Evolutionary conservation across 1,139 yeast genomes (phyloP), one percentile per base, ranked within the genome.

Genomic region (Yamadazyma aaseri): DNA sequence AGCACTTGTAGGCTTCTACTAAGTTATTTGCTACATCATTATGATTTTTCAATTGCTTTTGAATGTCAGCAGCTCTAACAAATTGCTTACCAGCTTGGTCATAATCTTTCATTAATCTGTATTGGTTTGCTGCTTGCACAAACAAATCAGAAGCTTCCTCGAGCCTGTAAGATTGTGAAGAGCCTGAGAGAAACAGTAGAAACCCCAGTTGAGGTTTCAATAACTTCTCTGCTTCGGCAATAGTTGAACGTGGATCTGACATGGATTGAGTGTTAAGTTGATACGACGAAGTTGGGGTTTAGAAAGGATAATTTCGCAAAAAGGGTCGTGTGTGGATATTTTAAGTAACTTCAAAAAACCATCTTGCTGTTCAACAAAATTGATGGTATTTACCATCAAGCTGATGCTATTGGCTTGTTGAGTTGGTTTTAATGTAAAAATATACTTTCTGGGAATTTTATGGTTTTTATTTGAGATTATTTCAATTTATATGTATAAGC

Each of bases 111-210:
- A 76, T 80, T 41, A 92, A 65, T 43, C 92, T 75, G 65, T 80
- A 92, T 32, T 79, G 74, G 54, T 90, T 92, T 17, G 95, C 98
- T 3, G 98, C 98, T 60, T 87, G 95, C 24, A 81, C 71, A 54
- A 83, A 90, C 28, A 86, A 65, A 47, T 94, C 98, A 4, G 92
- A 82, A 3, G 98, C 97, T 45, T 94, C 98, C 56, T 92, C 98
- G 40, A 70, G 74, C 44, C 86, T 73, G 47, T 74, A 72, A 1
- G 82, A 68, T 38, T 73, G 73, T 6, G 92, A 79, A 3, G 83
- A 75, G 5, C 94, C 86, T 34, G 89, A 74, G 28, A 90, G 58
- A 38, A 86, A 74, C 63, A 81, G 73, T 45, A 89, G 73, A 36
- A 71, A 56, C n/a, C 97, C 95, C 34, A 79, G 71, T 31, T 79